Percentiles rank a stretch among this genome's conserved stretches.
These are phyloP conservation scores for Poterioochromonas sp. DNA, from an alignment of 352 stramenopile genomes.

Conservation along the genomic window DNA sequence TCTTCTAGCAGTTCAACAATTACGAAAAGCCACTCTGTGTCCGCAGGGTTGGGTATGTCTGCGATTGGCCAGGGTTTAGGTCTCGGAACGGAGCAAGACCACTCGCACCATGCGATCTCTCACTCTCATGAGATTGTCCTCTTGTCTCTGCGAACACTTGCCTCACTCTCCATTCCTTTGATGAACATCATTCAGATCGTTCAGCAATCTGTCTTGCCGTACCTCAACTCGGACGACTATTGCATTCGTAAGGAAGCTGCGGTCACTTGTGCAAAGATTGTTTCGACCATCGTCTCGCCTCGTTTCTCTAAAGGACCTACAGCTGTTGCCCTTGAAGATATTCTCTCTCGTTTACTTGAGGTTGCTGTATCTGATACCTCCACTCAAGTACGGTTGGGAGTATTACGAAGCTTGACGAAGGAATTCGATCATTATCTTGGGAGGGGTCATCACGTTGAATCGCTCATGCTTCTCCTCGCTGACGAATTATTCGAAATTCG, in stretches of 20 bases:
- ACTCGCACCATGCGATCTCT: not conserved
- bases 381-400: constrained; percentile 71
- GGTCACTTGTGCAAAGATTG: constrained; percentile 44
- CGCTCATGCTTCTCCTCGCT: constrained; percentile 88
- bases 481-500: constrained; percentile 81
- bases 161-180: constrained; percentile 53
- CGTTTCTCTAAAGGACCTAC: constrained; percentile 32
- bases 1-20: not conserved
- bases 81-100: not conserved
- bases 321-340: constrained; percentile 77
- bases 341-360: constrained; percentile 77
- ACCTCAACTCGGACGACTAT: constrained; percentile 74
- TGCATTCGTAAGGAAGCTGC: constrained; percentile 76
- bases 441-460: constrained; percentile 76
- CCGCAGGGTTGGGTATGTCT: not conserved
- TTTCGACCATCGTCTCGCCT: not conserved
- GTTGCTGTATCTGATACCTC: constrained; percentile 84
- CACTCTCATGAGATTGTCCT: constrained; percentile 47
- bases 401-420: constrained; percentile 80
- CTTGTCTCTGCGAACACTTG: constrained; percentile 80
- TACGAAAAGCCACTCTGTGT: not conserved
- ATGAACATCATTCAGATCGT: not conserved
- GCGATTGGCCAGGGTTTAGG: not conserved
- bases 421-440: constrained; percentile 84
- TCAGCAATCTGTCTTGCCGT: constrained; percentile 58